Base-by-base conservation (phyloP, 1,284 basidiomycete genomes). In the Microbotryomycetes sp. region DNA sequence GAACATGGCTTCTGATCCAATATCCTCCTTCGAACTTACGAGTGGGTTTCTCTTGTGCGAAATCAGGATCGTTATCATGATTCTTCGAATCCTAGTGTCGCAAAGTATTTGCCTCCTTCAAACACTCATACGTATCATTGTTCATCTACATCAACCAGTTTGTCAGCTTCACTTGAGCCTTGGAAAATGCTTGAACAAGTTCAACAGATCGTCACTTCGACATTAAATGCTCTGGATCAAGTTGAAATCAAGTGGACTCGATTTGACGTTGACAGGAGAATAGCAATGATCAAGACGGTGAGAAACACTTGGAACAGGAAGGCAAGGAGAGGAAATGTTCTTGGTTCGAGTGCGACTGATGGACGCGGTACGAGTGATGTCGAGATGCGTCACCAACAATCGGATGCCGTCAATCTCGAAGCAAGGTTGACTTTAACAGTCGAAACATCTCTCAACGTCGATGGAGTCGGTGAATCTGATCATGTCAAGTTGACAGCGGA, bases 271-370 rank as follows among this genome's bases (percentile, higher is more conserved):
- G 32, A 51, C 25, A 56, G 69, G 16, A 68, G 81, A 32, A 49
- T 78, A 1, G 75, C 32, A 14, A 23, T n/a, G 3, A 7, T 85
- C 2, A 71, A 72, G n/a, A 83, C 83, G 0, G 65, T 61, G 0
- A 68, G 73, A 14, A 82, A 89, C 68, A 86, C 85, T 0, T 92
- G 89, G 89, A 87, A 88, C 0, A 81, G 89, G 25, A 80, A 81
- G 5, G 88, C 85, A 0, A 56, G 78, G 14, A 71, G 78, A 22
- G 69, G 70, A 7, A n/a, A n/a, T n/a, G n/a, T n/a, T n/a, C 46
- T 22, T 15, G 49, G 36, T 46, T 49, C 49, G 19, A 29, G 56
- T 5, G 56, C 30, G 29, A 23, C 5, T 31, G 29, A n/a, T 26
- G 45, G 6, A 25, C 14, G 12, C 7, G 47, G n/a, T 1, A 25